Evolutionary conservation across 768 basidiomycete genomes (phyloP).

Genomic region (Leccinum rimulosum): DNA sequence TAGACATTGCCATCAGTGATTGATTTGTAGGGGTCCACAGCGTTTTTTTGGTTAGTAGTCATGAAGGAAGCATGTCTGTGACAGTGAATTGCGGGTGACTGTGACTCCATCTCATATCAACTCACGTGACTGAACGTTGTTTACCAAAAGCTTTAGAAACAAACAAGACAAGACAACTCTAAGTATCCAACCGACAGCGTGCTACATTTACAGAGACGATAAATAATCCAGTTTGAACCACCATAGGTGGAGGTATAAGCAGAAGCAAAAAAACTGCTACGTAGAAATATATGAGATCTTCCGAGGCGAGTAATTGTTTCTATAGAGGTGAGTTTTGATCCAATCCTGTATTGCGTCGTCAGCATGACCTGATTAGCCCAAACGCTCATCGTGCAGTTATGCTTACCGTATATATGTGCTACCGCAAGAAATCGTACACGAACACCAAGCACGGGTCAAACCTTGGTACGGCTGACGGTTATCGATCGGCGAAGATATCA

Average conservation of each 20-base stretch:
- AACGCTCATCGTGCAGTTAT: not conserved
- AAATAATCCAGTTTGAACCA: not conserved
- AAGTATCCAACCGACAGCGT: not conserved
- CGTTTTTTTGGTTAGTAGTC: slow-evolving; percentile 4
- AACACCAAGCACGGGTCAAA: not conserved
- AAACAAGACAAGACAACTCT: slow-evolving; percentile 12
- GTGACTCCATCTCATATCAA: no score
- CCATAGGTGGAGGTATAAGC: not conserved
- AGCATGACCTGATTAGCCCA: not conserved
- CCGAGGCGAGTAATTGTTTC: not conserved
- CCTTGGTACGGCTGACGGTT: slow-evolving; percentile 2
- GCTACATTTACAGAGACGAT: not conserved
- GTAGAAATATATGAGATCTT: not conserved
- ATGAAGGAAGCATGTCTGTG: slow-evolving; percentile 4
- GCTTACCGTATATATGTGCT: slow-evolving; percentile 12
- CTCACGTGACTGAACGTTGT: slow-evolving; percentile 10
- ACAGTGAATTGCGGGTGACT: not conserved
- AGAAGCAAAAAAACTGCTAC: not conserved
- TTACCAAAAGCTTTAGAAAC: slow-evolving; percentile 12
- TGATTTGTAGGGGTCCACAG: slow-evolving; percentile 27
- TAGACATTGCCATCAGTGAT: slow-evolving; percentile 19
- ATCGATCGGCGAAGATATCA: slow-evolving; percentile 58
- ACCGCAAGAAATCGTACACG: not conserved
- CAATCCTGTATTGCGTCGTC: not conserved
- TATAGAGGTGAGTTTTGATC: not conserved